Conservation (phyloP, 1,284 basidiomycete genomes). For the Leccinum cinnamomeum region DNA sequence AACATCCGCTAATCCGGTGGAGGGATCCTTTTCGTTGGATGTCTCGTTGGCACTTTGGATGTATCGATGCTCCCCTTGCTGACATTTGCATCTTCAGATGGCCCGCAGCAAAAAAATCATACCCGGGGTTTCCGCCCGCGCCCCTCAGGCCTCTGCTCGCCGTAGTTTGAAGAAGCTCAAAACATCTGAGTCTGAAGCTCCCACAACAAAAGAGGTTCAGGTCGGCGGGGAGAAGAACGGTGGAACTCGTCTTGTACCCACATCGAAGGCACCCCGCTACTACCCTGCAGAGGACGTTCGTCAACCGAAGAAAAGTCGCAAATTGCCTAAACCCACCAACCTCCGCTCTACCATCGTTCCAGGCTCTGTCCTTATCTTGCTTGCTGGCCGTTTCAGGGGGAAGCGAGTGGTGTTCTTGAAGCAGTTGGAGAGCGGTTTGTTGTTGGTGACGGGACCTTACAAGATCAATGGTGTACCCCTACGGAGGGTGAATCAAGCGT, state of each 20-base stretch:
- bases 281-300: constrained; percentile 97
- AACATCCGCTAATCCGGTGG: not conserved
- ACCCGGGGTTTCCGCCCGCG: constrained; percentile 76
- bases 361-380: constrained; percentile 94
- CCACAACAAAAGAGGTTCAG: constrained; percentile 76
- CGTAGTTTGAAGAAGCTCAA: constrained; percentile 82
- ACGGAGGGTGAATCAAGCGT: constrained; percentile 98
- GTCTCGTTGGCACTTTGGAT: constrained; percentile 35
- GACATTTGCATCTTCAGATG: constrained; percentile 60
- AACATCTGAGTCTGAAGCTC: constrained; percentile 65
- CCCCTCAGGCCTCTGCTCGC: constrained; percentile 78
- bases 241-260: constrained; percentile 82
- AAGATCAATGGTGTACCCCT: constrained; percentile 99
- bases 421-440: constrained; percentile 90
- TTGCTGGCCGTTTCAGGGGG: constrained; percentile 97
- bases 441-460: constrained; percentile 97
- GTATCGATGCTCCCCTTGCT: constrained; percentile 25
- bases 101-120: constrained; percentile 90
- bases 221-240: constrained; percentile 94
- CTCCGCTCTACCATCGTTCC: constrained; percentile 91
- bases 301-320: constrained; percentile 90
- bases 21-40: constrained; percentile 37
- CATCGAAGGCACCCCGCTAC: constrained; percentile 88
- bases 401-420: constrained; percentile 99
- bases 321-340: constrained; percentile 73